A percentile compares a stretch with the other conserved stretches of the same genome.
Conservation (phyloP, 768 basidiomycete species). For the Cyathus striatus region DNA sequence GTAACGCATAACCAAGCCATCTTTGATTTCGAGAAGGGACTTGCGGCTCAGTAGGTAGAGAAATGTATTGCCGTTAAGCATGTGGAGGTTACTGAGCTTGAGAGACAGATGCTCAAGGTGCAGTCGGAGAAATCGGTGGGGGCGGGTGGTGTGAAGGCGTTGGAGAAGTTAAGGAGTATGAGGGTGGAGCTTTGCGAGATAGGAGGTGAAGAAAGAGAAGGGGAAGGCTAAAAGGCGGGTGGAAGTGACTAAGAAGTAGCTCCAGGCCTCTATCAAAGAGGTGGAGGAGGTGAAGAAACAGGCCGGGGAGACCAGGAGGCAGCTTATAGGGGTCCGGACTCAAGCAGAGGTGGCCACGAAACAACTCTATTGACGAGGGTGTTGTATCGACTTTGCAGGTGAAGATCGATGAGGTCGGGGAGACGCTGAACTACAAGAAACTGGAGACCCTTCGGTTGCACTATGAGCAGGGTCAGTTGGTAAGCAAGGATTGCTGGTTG, state of each 20-base stretch:
- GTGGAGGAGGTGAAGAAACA: not conserved
- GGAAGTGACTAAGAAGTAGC: not conserved
- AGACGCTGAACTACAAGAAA: slow-evolving; percentile 4
- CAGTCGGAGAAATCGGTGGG: slow-evolving; percentile 20
- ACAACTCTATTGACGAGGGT: no score
- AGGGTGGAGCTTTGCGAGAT: slow-evolving; percentile 5
- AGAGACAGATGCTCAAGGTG: slow-evolving; percentile 17
- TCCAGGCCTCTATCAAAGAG: not conserved
- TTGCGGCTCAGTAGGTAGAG: no score
- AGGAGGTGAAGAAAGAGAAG: not conserved
- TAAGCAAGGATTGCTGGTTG: slow-evolving; percentile 17
- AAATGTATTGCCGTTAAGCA: slow-evolving; percentile 10
- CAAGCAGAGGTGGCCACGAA: no score
- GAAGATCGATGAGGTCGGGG: slow-evolving; percentile 9
- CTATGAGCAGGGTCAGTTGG: slow-evolving; percentile 43
- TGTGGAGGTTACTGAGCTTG: slow-evolving; percentile 13
- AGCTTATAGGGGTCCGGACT: no score
- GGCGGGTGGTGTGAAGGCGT: slow-evolving; percentile 17
- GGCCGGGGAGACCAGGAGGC: slow-evolving; percentile 7
- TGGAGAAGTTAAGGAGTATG: slow-evolving; percentile 11
- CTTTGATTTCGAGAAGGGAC: no score
- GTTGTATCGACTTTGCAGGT: slow-evolving; percentile 5
- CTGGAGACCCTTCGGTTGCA: no score
- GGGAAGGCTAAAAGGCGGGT: not conserved
- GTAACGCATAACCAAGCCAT: no score